phyloP scores from a whole-genome alignment of 2,329 filamentous ascomycete genomes.

The Penicillium sclerotiorum region DNA sequence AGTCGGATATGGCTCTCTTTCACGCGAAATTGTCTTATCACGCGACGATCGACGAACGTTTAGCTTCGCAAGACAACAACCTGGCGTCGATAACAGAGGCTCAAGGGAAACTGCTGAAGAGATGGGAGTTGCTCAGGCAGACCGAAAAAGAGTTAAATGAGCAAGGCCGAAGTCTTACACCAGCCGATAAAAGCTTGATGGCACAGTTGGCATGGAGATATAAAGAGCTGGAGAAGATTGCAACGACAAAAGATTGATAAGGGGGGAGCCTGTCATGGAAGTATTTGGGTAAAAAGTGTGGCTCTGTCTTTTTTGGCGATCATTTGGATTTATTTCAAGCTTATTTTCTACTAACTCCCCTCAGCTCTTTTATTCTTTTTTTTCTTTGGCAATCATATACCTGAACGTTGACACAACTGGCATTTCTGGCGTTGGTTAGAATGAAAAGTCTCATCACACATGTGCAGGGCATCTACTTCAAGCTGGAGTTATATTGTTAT shows the following conservation, averaged over 20 bases:
- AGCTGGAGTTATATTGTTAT: no score
- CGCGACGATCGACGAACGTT: slow-evolving; percentile 37
- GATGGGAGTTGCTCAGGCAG: slow-evolving; percentile 40
- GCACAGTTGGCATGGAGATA: slow-evolving; percentile 40
- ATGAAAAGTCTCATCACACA: slow-evolving; percentile 15
- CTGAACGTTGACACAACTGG: slow-evolving; percentile 10
- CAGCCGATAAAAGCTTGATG: slow-evolving; percentile 35
- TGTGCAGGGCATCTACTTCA: no score
- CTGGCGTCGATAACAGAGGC: slow-evolving; percentile 37
- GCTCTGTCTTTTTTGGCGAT: neutral
- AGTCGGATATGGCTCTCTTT: slow-evolving; percentile 42
- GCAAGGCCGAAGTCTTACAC: slow-evolving; percentile 33
- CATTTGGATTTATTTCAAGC: no score
- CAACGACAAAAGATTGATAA: slow-evolving; percentile 27
- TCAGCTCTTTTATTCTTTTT: neutral
- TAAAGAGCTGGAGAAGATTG: slow-evolving; percentile 35
- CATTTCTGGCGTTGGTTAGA: slow-evolving; percentile 35
- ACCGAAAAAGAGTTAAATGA: slow-evolving; percentile 37
- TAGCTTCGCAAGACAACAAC: slow-evolving; percentile 36
- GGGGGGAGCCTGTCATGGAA: neutral
- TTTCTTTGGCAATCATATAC: neutral
- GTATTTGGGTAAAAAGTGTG: slow-evolving; percentile 9
- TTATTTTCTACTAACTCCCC: neutral
- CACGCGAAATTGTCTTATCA: slow-evolving; percentile 40
- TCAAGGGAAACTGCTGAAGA: slow-evolving; percentile 37